These are phyloP conservation scores for Prosopis cineraria DNA, from an alignment of 306 rosid genomes.

Conservation along the genomic window DNA sequence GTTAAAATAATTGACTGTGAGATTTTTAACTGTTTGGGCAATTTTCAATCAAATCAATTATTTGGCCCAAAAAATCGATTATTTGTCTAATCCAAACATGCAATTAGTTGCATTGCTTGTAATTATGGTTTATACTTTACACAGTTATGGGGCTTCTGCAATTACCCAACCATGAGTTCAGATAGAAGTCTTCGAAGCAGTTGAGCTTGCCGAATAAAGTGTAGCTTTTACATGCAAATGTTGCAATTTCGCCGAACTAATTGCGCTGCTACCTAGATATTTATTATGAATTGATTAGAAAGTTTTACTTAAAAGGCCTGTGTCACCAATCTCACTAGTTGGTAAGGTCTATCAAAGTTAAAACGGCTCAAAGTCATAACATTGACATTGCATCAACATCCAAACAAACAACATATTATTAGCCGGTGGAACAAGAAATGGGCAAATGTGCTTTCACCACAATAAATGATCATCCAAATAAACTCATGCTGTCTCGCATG, in stretches of 20 bases:
- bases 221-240: not conserved
- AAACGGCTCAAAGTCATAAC: not conserved
- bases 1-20: too few species aligned
- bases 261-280: too few species aligned
- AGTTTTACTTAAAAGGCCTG: not conserved
- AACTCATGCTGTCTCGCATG: not conserved
- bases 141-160: not conserved
- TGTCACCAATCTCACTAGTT: not conserved
- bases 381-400: not conserved
- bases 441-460: not conserved
- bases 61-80: too few species aligned
- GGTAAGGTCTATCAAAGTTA: not conserved
- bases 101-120: not conserved
- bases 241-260: not conserved
- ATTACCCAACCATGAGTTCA: not conserved
- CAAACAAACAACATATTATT: not conserved
- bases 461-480: not conserved
- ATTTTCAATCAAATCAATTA: too few species aligned
- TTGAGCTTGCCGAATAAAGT: not conserved
- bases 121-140: not conserved
- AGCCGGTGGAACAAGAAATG: not conserved
- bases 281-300: not conserved
- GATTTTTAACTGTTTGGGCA: too few species aligned
- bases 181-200: not conserved
- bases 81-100: too few species aligned